These are phyloP conservation scores for Metschnikowia santaceciliae DNA, from an alignment of 805 yeast genomes.

Conservation along the genomic window DNA sequence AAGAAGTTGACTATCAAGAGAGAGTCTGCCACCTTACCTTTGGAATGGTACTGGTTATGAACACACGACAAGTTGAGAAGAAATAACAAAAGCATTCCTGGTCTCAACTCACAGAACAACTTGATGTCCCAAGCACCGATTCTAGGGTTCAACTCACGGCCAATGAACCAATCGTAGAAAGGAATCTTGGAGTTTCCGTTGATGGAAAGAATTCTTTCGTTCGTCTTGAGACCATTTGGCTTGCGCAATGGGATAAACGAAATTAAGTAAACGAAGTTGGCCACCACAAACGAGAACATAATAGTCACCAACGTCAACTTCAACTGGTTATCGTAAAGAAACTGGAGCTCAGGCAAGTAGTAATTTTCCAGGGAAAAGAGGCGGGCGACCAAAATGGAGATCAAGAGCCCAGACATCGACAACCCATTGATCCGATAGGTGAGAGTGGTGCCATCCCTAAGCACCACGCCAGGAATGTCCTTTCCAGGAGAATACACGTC, in stretches of 20 bases:
- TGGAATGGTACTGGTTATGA: slow-evolving; percentile 69
- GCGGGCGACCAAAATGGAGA: slow-evolving; percentile 46
- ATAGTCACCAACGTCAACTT: slow-evolving; percentile 62
- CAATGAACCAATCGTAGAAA: slow-evolving; percentile 93
- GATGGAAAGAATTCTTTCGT: slow-evolving; percentile 69
- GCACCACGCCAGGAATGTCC: slow-evolving; percentile 55
- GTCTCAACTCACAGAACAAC: slow-evolving; percentile 88
- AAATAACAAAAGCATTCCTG: slow-evolving; percentile 88
- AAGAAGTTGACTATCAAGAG: slow-evolving; percentile 61
- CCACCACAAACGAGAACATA: slow-evolving; percentile 58
- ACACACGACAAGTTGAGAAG: slow-evolving; percentile 72
- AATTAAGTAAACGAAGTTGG: slow-evolving; percentile 59
- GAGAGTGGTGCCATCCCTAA: slow-evolving; percentile 74
- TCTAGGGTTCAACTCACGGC: slow-evolving; percentile 93
- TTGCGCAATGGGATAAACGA: slow-evolving; percentile 60
- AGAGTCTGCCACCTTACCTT: slow-evolving; percentile 66
- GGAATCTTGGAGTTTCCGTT: slow-evolving; percentile 81
- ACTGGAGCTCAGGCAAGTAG: slow-evolving; percentile 74
- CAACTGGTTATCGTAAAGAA: slow-evolving; percentile 63
- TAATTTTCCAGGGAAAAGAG: slow-evolving; percentile 45
- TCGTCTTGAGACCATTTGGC: slow-evolving; percentile 50
- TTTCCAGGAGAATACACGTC: slow-evolving; percentile 70
- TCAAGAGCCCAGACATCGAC: slow-evolving; percentile 43
- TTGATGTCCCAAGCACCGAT: slow-evolving; percentile 83
- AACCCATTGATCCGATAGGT: slow-evolving; percentile 80